Base-by-base conservation (phyloP, 1,139 yeast species). In the Candida glucosophila region DNA sequence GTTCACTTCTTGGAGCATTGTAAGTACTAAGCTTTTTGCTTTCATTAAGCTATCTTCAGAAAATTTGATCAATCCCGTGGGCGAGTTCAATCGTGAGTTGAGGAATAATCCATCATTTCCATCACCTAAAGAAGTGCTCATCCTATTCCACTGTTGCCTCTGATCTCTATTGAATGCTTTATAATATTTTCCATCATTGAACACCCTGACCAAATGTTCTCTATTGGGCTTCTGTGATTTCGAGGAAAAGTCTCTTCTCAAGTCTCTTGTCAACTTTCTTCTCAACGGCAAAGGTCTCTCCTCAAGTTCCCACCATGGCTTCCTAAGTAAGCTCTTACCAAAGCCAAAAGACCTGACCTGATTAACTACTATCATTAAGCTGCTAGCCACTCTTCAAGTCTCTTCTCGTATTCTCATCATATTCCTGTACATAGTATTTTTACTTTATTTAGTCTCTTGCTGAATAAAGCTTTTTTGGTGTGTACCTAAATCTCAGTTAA, bases 11-110 rank as follows among this genome's bases (percentile, higher is more conserved):
- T 42, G 36, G 8, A 73, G 55, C 61, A 88, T 72, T 12, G 62
- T 51, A 0, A 55, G 48, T 1, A 82, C 83, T 24, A 86, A 53
- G 3, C 44, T 43, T 38, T 79, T 72, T 2, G 96, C 95, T 30
- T 64, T 63, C 3, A 37, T 46, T 15, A 85, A 56, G 1, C 94
- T 78, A 19, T 60, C 65, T 23, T 66, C 58, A 6, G 93, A 73
- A 47, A 85, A 90, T 27, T 68, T 64, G 13, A 69, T 56, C 15
- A 90, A 53, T 0, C 95, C 95, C 12, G 67, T 57, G 0, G 96
- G 85, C 3, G 76, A 64, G 2, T 67, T 69, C 23, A 90, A 57
- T 33, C 68, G 69, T 15, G 77, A 77, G 43, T 88, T 88, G 28
- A 66, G 62, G 47, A 90, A 86, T 19, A 90, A 60, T 0, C 97